Evolutionary conservation across 139 green algal genomes (phyloP).

Genomic region (Chlorella sp.): DNA sequence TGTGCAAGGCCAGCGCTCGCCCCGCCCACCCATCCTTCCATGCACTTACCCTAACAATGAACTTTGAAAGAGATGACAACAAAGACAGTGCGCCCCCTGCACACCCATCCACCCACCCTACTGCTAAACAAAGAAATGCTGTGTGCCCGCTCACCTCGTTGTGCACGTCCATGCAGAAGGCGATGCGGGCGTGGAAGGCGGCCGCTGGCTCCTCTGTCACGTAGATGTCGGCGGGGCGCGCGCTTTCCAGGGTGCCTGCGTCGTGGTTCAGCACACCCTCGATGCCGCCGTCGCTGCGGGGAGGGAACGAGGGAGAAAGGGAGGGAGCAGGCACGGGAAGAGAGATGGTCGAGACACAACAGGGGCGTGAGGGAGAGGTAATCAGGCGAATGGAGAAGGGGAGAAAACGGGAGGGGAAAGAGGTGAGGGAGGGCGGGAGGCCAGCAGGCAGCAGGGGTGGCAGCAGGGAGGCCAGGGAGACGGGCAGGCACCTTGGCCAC

Average conservation of each 20-base stretch:
- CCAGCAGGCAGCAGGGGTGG: too few species aligned
- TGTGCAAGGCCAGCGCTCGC: slow-evolving; percentile 98
- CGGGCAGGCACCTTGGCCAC: too few species aligned
- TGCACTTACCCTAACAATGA: too few species aligned
- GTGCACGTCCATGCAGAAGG: slow-evolving; percentile 98
- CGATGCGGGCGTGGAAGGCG: slow-evolving; percentile 94
- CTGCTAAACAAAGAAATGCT: too few species aligned
- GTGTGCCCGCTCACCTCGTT: slow-evolving; percentile 82
- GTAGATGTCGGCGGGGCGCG: slow-evolving; percentile 85
- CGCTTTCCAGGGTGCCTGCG: slow-evolving; percentile 72
- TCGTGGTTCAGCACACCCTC: slow-evolving; percentile 90
- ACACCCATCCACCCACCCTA: neutral
- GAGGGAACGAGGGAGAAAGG: neutral
- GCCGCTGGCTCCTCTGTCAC: slow-evolving; percentile 63
- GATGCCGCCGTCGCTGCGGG: slow-evolving; percentile 83
- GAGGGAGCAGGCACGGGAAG: too few species aligned
- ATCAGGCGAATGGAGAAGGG: neutral
- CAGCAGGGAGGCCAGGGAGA: too few species aligned
- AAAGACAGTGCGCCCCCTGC: neutral
- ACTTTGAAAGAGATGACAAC: neutral
- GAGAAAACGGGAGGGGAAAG: too few species aligned
- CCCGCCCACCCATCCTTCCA: too few species aligned
- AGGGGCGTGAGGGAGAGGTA: too few species aligned
- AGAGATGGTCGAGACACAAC: too few species aligned
- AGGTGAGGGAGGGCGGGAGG: neutral